Percentiles rank a stretch among this genome's conserved stretches.
These are phyloP conservation scores for Myxozyma neotropica DNA, from an alignment of 805 yeast species.

Conservation along the genomic window DNA sequence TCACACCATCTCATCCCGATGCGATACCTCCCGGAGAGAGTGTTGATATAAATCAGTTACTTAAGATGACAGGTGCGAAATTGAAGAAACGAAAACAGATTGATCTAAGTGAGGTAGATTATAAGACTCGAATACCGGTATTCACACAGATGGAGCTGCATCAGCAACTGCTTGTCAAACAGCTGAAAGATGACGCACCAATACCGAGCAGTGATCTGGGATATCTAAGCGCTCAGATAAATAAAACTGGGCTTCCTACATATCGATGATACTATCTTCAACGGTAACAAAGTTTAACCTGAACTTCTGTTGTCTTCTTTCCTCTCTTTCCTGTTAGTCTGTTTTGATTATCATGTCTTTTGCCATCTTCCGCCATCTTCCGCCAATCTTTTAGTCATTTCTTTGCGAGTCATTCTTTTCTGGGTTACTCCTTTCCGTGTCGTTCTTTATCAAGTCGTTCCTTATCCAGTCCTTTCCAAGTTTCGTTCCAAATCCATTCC, in stretches of 20 bases:
- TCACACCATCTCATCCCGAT: conserved; percentile 81
- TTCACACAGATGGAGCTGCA: conserved; percentile 26
- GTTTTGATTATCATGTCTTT: background rate
- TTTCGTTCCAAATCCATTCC: background rate
- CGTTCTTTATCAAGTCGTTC: background rate
- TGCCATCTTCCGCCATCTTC: background rate
- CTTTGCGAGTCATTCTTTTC: conserved; percentile 6
- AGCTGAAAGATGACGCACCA: conserved; percentile 22
- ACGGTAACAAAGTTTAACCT: background rate
- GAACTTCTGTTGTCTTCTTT: background rate
- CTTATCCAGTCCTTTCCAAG: background rate
- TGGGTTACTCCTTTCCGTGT: background rate
- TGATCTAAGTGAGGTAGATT: conserved; percentile 12
- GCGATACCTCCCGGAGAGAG: conserved; percentile 81
- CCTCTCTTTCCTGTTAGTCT: background rate
- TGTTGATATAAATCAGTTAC: conserved; percentile 52
- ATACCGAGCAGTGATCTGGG: conserved; percentile 27
- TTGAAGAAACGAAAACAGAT: conserved; percentile 4
- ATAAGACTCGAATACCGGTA: conserved; percentile 26
- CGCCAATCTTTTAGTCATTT: background rate
- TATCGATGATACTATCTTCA: conserved; percentile 6
- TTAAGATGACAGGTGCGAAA: conserved; percentile 2
- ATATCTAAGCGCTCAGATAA: conserved; percentile 31
- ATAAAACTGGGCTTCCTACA: conserved; percentile 20
- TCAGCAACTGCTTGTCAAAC: conserved; percentile 14